Base-by-base conservation (phyloP, 768 basidiomycete species). In the Lactarius quietus region DNA sequence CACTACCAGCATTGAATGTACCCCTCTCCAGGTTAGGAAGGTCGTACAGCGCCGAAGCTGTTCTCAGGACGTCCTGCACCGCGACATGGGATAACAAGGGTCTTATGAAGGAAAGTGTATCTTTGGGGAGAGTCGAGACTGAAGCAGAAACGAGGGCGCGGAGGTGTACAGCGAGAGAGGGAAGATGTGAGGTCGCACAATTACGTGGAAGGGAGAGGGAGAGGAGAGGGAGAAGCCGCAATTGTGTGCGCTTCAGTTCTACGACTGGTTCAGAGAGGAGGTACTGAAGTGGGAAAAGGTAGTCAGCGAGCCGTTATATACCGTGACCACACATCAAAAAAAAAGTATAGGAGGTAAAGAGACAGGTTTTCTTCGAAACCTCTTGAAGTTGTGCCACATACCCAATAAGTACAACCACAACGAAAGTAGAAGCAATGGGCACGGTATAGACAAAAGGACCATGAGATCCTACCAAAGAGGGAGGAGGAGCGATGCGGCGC, bases 31-130 rank as follows among this genome's bases (percentile, higher is more conserved):
- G 39, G 36, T 39, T 36, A 43, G 84, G 72, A 67, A 82, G 73
- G 67, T 77, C 72, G 64, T 80, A 77, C 65, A 88, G 76, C 71
- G 78, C 73, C 64, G 75, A 73, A 61, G 84, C 80, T 51, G 84
- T 81, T 69, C 76, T 65, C 73, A 78, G 67, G 63, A 78, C 63
- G 75, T 76, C 45, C 79, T 72, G 18, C 77, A 72, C 65, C 77
- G 75, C 1, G 4, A 39, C 39, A 26, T 62, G 39, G 29, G 62
- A 35, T n/a, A 64, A 29, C 15, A 69, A 48, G 3, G 59, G 62
- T 12, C 29, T 31, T 18, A 68, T 28, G 45, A 64, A 61, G 2
- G 66, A 18, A 20, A 51, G 39, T 10, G 57, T 60, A 26, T 67
- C 67, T 12, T 41, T 57, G 4, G 67, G 65, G 17, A 68, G 48